Conservation (phyloP, 345 rosid species). For the Eucalyptus curtisii region DNA sequence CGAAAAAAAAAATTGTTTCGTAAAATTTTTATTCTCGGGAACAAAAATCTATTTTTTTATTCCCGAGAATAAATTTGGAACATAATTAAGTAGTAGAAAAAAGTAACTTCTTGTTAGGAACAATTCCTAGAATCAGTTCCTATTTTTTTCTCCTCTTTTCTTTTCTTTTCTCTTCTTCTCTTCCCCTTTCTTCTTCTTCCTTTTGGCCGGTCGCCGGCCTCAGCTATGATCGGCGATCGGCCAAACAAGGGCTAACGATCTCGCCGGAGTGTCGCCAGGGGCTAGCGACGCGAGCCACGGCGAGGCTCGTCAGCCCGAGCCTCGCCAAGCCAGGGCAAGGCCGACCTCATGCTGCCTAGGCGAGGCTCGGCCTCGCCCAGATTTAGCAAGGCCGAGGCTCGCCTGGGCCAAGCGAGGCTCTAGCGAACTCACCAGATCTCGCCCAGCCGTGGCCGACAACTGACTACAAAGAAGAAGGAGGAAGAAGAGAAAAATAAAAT, state of each 20-base stretch:
- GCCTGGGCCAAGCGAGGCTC: fast-evolving
- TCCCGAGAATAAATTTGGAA: too few species aligned
- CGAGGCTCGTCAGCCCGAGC: fast-evolving
- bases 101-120: fast-evolving
- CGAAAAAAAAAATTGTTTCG: fast-evolving
- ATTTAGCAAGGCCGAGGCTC: fast-evolving
- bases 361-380: fast-evolving
- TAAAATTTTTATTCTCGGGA: too few species aligned
- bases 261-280: fast-evolving
- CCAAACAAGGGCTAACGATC: fast-evolving
- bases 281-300: fast-evolving
- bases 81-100: too few species aligned
- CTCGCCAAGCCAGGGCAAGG: too few species aligned
- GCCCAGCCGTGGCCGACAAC: fast-evolving
- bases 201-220: fast-evolving
- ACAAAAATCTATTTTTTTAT: too few species aligned
- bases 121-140: fast-evolving
- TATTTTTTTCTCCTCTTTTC: too few species aligned
- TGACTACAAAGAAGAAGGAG: fast-evolving
- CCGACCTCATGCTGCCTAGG: fast-evolving
- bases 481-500: too few species aligned
- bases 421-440: fast-evolving
- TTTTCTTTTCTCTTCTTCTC: too few species aligned
- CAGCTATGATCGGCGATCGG: fast-evolving
- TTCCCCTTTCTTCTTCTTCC: too few species aligned